Evolutionary conservation across 495 filamentous ascomycete genomes (phyloP).

Genomic region (Penicillium macrosclerotiorum): DNA sequence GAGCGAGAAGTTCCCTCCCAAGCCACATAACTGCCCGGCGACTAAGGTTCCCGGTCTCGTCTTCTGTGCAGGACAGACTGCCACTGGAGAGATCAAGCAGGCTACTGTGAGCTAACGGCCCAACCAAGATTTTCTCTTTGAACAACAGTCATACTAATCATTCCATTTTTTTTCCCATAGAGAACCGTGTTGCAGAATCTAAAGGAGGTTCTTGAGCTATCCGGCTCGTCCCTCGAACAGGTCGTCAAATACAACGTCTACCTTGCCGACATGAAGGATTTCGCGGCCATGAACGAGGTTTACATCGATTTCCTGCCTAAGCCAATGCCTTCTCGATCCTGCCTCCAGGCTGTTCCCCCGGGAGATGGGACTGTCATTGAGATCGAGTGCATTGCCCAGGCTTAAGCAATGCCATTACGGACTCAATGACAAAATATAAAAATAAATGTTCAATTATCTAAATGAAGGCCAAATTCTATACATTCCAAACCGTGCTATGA

Average conservation of each 20-base stretch:
- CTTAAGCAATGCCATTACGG: not conserved
- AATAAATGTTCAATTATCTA: not conserved
- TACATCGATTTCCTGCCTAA: constrained; percentile 43
- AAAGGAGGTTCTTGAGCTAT: constrained; percentile 59
- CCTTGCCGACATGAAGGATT: constrained; percentile 67
- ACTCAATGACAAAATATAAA: not conserved
- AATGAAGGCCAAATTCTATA: too few relatives aligned
- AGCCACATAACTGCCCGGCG: constrained; percentile 42
- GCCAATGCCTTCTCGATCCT: constrained; percentile 40
- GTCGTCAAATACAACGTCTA: constrained; percentile 71
- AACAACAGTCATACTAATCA: not conserved
- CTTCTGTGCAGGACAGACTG: constrained; percentile 41
- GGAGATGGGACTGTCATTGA: constrained; percentile 37
- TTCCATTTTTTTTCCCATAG: constrained; percentile 2
- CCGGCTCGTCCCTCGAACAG: constrained; percentile 57
- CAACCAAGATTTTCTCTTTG: too few relatives aligned
- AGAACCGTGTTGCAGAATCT: constrained; percentile 54
- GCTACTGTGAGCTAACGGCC: constrained; percentile 34
- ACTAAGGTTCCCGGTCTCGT: constrained; percentile 39
- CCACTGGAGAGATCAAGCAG: constrained; percentile 41
- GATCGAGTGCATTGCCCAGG: constrained; percentile 40
- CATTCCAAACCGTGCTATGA: too few relatives aligned
- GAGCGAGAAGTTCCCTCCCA: constrained; percentile 40
- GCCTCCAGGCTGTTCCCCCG: constrained; percentile 37
- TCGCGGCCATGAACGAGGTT: constrained; percentile 60